These are phyloP conservation scores for Beauveria sp. DNA, from an alignment of 2,329 filamentous ascomycete genomes.

Conservation along the genomic window DNA sequence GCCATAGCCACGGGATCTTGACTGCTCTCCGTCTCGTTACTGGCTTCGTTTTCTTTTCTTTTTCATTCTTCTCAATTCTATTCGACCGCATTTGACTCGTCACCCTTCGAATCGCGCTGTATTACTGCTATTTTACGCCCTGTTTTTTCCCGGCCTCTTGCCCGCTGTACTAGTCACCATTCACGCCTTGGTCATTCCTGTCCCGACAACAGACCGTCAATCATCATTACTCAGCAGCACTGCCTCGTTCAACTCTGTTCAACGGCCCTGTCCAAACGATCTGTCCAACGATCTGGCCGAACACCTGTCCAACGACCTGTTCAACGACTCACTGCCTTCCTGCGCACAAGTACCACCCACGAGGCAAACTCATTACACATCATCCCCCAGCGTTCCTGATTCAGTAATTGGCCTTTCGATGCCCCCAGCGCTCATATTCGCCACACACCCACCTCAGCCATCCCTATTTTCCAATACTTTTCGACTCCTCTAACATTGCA, in stretches of 20 bases:
- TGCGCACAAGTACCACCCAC: not conserved
- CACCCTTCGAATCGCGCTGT: slow-evolving; percentile 2
- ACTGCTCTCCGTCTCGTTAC: slow-evolving; percentile 1
- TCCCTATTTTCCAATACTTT: not conserved
- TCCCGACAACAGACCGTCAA: slow-evolving; percentile 1
- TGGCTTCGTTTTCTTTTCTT: slow-evolving; percentile 6
- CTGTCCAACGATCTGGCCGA: too few species aligned
- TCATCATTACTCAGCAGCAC: not conserved
- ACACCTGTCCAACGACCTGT: not conserved
- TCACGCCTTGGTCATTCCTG: not conserved
- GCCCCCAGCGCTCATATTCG: not conserved
- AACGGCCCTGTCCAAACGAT: not conserved
- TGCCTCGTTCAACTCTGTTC: not conserved
- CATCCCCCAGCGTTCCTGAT: not conserved
- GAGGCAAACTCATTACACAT: not conserved
- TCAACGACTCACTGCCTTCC: not conserved
- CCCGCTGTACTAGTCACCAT: not conserved
- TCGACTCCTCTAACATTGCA: not conserved
- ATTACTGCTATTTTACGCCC: slow-evolving; percentile 6
- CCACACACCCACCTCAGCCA: not conserved
- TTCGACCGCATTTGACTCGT: not conserved
- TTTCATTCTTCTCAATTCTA: not conserved
- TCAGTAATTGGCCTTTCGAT: not conserved
- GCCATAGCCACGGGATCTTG: slow-evolving; percentile 4
- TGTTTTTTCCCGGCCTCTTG: not conserved